Conservation (phyloP, 768 basidiomycete species). For the Lactifluus volemus region DNA sequence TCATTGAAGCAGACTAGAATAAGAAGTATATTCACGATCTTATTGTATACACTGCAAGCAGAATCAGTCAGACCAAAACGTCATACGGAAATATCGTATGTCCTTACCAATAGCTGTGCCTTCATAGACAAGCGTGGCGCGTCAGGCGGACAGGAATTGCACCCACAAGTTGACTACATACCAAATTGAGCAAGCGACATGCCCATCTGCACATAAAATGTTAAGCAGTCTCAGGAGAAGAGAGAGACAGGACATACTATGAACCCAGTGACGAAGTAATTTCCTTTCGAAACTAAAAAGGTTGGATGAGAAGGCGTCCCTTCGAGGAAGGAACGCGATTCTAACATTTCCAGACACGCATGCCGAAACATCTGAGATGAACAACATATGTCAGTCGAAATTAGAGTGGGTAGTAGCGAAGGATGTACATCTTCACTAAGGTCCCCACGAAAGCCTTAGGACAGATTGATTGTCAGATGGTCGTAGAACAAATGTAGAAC, state of each 20-base stretch:
- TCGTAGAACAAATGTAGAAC: not conserved
- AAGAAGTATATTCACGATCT: constrained; percentile 30
- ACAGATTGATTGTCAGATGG: not conserved
- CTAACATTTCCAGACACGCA: constrained; percentile 21
- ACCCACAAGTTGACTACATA: not conserved
- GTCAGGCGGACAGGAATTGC: not conserved
- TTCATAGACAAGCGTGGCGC: not conserved
- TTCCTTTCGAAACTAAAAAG: constrained; percentile 14
- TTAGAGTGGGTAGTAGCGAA: not conserved
- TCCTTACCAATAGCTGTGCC: constrained; percentile 5
- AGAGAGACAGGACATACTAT: constrained; percentile 7
- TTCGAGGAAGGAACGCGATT: not conserved
- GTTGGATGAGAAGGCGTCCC: not conserved
- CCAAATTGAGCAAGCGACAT: constrained; percentile 17
- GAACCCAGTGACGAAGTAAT: constrained; percentile 12
- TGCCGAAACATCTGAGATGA: constrained; percentile 13
- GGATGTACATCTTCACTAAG: constrained; percentile 15
- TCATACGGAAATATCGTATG: not conserved
- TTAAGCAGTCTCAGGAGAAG: not conserved
- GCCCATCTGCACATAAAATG: constrained; percentile 3
- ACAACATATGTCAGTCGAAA: not conserved
- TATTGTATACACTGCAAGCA: constrained; percentile 32
- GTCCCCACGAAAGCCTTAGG: constrained; percentile 10
- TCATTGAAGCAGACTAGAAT: not conserved
- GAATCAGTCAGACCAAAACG: not conserved